Evolutionary conservation across 805 yeast genomes (phyloP), one percentile per base, ranked within the genome.

Genomic region (Metschnikowia picachoensis): DNA sequence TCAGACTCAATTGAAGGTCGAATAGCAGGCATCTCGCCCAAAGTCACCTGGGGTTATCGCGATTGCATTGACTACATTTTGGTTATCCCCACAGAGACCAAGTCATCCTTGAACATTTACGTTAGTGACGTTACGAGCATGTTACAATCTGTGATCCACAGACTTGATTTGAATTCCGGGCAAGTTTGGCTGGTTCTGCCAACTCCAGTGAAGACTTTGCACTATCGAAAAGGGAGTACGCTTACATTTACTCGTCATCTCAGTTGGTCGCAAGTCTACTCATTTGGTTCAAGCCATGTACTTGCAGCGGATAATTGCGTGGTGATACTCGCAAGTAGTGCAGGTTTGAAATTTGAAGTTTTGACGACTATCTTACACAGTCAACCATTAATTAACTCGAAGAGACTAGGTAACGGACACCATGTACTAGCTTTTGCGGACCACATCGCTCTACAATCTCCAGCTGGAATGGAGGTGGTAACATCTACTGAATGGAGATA

Each of bases 371-470:
- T 55, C 1, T 41, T 42, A 6, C 35, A 46, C 11, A 41, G 38
- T 14, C 50, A 41, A 49, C 12, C 6, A 4, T 34, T 50, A 13
- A 44, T 52, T 13, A 34, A 44, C 11, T 49, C 54, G 10, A 34
- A 29, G 8, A 33, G 32, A 37, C 39, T 47, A 12, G 17, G 40
- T n/a, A 38, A 41, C 16, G 46, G 39, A 4, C 16, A 20, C 11
- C 37, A 41, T 11, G 35, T 46, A 16, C 15, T 50, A 29, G 51
- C 46, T 11, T 54, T 48, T 30, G 30, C 37, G 11, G 53, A 54
- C 37, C 58, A 54, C 37, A 48, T 53, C 16, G 50, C 42, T 15
- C 40, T 48, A 12, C 33, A 30, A 13, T 34, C 46, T n/a, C 28
- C 48, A 30, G 39, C 38, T 5, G 44, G 48, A 3, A 17, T 44